Evolutionary conservation across 2,329 filamentous ascomycete genomes (phyloP).

Genomic region (Bipolaris zeicola): DNA sequence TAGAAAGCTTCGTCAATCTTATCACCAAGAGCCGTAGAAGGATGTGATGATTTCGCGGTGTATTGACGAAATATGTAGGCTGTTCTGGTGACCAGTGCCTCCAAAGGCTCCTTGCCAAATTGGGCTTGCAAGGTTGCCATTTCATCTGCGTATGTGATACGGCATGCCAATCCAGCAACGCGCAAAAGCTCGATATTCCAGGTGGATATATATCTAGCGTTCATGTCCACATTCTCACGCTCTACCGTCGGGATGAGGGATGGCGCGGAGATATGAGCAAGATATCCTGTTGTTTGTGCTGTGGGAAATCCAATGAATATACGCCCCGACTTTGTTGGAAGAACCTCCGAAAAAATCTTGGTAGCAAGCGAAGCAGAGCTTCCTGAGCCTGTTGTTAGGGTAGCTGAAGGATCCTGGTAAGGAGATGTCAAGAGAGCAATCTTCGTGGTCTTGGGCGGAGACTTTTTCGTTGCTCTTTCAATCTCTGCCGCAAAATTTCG

Average conservation of each 20-base stretch:
- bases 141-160: conserved; percentile 85
- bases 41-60: conserved; percentile 87
- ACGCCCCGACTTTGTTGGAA: conserved; percentile 85
- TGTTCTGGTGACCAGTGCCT: conserved; percentile 74
- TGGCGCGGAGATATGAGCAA: conserved; percentile 92
- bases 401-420: conserved; percentile 77
- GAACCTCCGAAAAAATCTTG: conserved; percentile 87
- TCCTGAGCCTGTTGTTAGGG: conserved; percentile 60
- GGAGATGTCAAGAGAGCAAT: conserved; percentile 90
- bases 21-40: conserved; percentile 79
- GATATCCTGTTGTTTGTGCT: conserved; percentile 91
- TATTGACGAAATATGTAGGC: conserved; percentile 86
- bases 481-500: conserved; percentile 79
- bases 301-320: conserved; percentile 99
- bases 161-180: conserved; percentile 85
- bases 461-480: conserved; percentile 95
- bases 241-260: conserved; percentile 98
- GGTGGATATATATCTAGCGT: conserved; percentile 89
- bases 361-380: conserved; percentile 61
- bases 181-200: conserved; percentile 96
- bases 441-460: conserved; percentile 84
- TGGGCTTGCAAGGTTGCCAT: conserved; percentile 67
- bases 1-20: conserved; percentile 95
- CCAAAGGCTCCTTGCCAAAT: conserved; percentile 62
- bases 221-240: conserved; percentile 93